These are phyloP conservation scores for Sporothrix pseudoabietina DNA, from an alignment of 2,329 filamentous ascomycete genomes.

Conservation along the genomic window DNA sequence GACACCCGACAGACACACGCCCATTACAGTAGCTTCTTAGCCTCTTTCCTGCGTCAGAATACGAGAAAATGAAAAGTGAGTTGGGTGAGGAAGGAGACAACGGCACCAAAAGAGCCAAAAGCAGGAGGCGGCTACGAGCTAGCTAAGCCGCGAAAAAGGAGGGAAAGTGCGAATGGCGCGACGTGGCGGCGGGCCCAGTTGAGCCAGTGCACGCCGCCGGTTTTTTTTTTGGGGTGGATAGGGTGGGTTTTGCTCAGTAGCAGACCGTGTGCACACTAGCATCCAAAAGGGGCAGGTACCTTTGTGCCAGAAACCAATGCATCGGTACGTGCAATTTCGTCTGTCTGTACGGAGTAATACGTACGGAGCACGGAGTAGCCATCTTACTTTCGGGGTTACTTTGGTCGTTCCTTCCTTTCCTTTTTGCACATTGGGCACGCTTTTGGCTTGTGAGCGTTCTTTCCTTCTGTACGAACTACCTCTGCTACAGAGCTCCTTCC, in stretches of 20 bases:
- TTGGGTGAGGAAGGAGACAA: not conserved
- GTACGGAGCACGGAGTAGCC: no score
- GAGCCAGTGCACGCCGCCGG: not conserved
- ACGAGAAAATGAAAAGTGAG: slow-evolving; percentile 20
- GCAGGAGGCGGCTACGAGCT: slow-evolving; percentile 3
- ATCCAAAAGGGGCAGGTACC: not conserved
- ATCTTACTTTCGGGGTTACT: not conserved
- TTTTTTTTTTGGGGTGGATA: slow-evolving; percentile 12
- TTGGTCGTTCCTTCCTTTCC: slow-evolving; percentile 12
- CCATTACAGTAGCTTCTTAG: not conserved
- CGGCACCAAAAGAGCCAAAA: not conserved
- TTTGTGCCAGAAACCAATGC: not conserved
- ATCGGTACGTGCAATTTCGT: slow-evolving; percentile 9
- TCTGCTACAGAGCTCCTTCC: not conserved
- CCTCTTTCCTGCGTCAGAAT: slow-evolving; percentile 12
- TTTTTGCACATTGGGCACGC: not conserved
- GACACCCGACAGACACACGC: slow-evolving; percentile 10
- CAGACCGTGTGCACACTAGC: not conserved
- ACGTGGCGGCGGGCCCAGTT: slow-evolving; percentile 22
- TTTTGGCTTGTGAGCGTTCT: not conserved
- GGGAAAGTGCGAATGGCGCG: slow-evolving; percentile 22
- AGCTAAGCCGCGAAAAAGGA: slow-evolving; percentile 15
- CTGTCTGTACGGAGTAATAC: not conserved
- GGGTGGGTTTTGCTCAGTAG: not conserved
- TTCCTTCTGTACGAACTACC: not conserved